Evolutionary conservation across 352 stramenopile genomes (phyloP), one percentile per base, ranked within the genome.

Genomic region (Aphanomyces euteiches): DNA sequence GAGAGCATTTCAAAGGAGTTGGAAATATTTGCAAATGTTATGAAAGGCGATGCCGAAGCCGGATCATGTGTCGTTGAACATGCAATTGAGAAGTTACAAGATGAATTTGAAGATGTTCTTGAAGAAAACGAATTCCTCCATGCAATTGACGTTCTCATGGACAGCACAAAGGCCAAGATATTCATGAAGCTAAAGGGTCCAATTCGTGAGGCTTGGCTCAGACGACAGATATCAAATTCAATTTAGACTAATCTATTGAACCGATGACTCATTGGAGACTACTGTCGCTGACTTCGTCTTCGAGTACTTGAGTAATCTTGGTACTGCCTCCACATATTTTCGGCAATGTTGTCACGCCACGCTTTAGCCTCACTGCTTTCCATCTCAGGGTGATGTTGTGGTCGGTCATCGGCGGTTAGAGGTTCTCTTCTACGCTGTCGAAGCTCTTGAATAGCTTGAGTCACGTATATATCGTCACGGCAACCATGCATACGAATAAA

Each of bases 331-430:
- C 43, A 48, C 43, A 48, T 48, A 15, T 48, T 48, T 8, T 8
- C 8, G 48, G 48, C 48, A 57, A 57, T 57, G n/a, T 57, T 21
- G 17, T 57, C 48, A n/a, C 48, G 48, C 48, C 48, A 57, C 8
- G 48, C 19, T 21, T 57, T 57, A 36, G 48, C 48, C 36, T 57
- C 48, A 15, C 7, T 7, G 6, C 6, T 19, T 57, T 57, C 48
- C 12, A n/a, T 15, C 17, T 7, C 48, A 7, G 12, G 7, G 19
- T n/a, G 12, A 34, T 7, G 5, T n/a, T 36, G 48, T 6, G 48
- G 48, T 21, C 12, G 12, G 17, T 57, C 48, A 5, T 57, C 19
- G 6, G n/a, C n/a, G n/a, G n/a, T n/a, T n/a, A n/a, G n/a, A n/a
- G n/a, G 48, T 21, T 57, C 15, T 34, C 36, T 21, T 7, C 36